A percentile compares a stretch with the other conserved stretches of the same genome.
Evolutionary conservation across 108 stramenopile genomes (phyloP).

Genomic region (Skeletonema menzelii): DNA sequence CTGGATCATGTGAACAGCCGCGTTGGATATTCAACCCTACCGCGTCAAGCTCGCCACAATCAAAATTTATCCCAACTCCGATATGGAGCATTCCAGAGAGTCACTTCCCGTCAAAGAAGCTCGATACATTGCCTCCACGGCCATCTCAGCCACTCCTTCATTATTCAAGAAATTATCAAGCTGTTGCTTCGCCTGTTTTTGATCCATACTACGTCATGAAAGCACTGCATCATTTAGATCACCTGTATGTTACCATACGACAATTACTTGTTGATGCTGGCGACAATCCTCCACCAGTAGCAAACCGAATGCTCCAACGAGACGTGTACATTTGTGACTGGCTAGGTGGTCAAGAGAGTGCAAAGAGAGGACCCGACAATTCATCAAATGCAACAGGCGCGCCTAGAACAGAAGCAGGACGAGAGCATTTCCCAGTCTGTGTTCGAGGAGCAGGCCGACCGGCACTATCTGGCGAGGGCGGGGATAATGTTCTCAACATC

Average conservation of each 20-base stretch:
- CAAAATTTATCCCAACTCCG: constrained; percentile 46
- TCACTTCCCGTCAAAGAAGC: constrained; percentile 69
- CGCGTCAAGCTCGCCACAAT: neutral
- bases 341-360: constrained; percentile 54
- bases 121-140: constrained; percentile 79
- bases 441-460: constrained; percentile 70
- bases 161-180: constrained; percentile 61
- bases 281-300: constrained; percentile 29
- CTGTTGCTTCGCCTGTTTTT: constrained; percentile 66
- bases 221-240: constrained; percentile 67
- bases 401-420: constrained; percentile 28
- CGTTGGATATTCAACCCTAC: constrained; percentile 32
- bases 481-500: constrained; percentile 56
- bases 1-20: constrained; percentile 37
- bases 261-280: constrained; percentile 33
- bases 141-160: constrained; percentile 67
- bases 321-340: constrained; percentile 85
- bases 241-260: constrained; percentile 57
- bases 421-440: constrained; percentile 71
- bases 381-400: constrained; percentile 26
- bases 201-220: constrained; percentile 73
- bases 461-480: constrained; percentile 54
- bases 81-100: constrained; percentile 82
- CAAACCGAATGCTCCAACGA: constrained; percentile 55
- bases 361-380: constrained; percentile 24